A percentile compares a stretch with the other conserved stretches of the same genome.
Evolutionary conservation across 768 basidiomycete genomes (phyloP).

Genomic region (Tylopilus plumbeoviolaceoides): DNA sequence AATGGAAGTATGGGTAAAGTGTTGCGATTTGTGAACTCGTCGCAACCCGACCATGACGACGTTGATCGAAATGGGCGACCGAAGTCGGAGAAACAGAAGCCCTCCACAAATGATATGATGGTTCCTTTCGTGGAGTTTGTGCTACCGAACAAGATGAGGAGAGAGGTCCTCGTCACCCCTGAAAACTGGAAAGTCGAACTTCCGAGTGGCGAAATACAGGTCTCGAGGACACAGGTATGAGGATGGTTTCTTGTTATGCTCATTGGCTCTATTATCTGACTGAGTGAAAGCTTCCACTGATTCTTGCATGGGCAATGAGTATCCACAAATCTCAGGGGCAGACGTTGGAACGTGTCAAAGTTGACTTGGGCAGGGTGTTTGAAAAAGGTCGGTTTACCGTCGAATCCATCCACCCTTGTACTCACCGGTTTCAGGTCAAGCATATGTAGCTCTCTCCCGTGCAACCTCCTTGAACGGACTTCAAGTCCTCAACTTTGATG

Average conservation of each 20-base stretch:
- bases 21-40: conserved; percentile 62
- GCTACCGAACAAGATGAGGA: conserved; percentile 50
- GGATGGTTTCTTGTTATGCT: background rate
- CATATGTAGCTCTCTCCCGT: conserved; percentile 88
- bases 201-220: conserved; percentile 82
- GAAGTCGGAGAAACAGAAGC: conserved; percentile 30
- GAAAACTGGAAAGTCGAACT: conserved; percentile 86
- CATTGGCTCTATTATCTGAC: background rate
- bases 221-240: conserved; percentile 71
- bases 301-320: conserved; percentile 95
- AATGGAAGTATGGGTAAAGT: conserved; percentile 94
- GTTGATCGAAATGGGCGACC: conserved; percentile 32
- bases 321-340: conserved; percentile 99
- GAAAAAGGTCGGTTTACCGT: conserved; percentile 66
- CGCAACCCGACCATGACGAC: conserved; percentile 40
- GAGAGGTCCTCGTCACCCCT: conserved; percentile 55
- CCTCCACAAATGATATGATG: conserved; percentile 31
- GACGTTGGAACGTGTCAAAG: conserved; percentile 90
- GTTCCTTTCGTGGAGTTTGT: conserved; percentile 80
- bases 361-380: conserved; percentile 89
- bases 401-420: background rate
- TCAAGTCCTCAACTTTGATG: conserved; percentile 78
- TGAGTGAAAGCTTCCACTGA: conserved; percentile 64
- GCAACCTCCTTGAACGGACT: conserved; percentile 83
- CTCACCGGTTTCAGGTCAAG: conserved; percentile 55